These are phyloP conservation scores for Volvox africanus DNA, from an alignment of 139 green algal genomes.

Conservation along the genomic window DNA sequence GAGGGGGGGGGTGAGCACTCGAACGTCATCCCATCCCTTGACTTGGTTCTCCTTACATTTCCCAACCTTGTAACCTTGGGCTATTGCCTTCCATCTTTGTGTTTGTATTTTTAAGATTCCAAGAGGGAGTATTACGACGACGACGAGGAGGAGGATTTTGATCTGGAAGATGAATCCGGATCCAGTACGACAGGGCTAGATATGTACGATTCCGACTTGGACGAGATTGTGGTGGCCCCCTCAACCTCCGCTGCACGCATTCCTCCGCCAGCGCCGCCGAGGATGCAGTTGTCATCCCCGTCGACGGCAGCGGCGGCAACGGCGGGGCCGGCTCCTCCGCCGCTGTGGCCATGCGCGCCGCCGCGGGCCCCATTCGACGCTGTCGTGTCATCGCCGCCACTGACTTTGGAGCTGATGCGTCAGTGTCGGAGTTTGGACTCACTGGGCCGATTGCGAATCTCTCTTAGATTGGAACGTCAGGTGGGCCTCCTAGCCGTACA, in stretches of 20 bases:
- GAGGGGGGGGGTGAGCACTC: too few species aligned
- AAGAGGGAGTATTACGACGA: not conserved
- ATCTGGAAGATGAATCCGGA: not conserved
- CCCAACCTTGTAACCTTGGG: too few species aligned
- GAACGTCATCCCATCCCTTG: too few species aligned
- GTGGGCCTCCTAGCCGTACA: not conserved
- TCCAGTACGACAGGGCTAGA: not conserved
- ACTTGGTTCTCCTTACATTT: too few species aligned
- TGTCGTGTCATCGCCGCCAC: not conserved
- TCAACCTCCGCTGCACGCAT: not conserved
- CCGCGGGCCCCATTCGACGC: not conserved
- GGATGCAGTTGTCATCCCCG: not conserved
- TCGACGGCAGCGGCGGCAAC: not conserved
- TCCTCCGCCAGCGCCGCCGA: not conserved
- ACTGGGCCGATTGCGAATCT: constrained; percentile 17
- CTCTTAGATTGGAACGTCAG: constrained; percentile 58
- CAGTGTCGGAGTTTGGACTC: not conserved
- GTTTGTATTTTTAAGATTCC: too few species aligned
- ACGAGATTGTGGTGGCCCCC: not conserved
- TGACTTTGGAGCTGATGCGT: constrained; percentile 9
- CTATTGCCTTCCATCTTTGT: too few species aligned
- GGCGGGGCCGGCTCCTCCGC: not conserved
- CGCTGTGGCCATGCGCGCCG: not conserved
- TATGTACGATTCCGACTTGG: not conserved
- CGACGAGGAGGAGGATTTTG: not conserved